Conservation (phyloP, 148 eudicot species). For the Camellia lanceoleosa region DNA sequence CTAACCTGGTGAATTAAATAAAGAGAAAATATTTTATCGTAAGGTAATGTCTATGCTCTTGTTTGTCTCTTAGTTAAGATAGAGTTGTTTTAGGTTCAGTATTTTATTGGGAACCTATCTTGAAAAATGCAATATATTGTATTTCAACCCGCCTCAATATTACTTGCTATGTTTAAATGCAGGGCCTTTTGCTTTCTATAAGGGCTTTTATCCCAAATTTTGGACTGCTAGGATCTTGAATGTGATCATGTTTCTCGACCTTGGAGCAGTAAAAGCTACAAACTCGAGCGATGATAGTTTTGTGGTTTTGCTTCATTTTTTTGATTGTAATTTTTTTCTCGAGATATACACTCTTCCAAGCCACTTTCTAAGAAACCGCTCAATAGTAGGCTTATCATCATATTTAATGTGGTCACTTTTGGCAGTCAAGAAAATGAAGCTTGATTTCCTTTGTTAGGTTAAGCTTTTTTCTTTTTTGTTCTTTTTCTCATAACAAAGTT, state of each 20-base stretch:
- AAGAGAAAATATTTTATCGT: neutral
- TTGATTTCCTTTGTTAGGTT: neutral
- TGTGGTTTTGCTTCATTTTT: neutral
- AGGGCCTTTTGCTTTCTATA: conserved; percentile 99
- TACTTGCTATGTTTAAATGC: conserved; percentile 34
- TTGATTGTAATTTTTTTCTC: neutral
- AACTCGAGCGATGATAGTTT: neutral
- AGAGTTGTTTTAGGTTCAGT: neutral
- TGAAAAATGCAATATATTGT: neutral
- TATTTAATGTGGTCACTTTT: neutral
- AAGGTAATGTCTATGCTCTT: neutral
- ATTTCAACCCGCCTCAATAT: neutral
- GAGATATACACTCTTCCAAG: neutral
- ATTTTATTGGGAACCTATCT: neutral
- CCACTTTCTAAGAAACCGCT: neutral
- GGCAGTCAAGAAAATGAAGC: neutral
- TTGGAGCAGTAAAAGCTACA: conserved; percentile 70
- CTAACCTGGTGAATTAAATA: neutral
- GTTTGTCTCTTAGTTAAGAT: neutral
- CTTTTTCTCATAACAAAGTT: conserved; percentile 45
- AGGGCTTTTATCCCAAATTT: conserved; percentile 94
- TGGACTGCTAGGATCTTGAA: conserved; percentile 94
- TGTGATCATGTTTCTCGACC: conserved; percentile 96
- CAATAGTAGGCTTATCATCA: neutral
- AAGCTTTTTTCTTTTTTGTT: neutral